Evolutionary conservation across 2,329 filamentous ascomycete genomes (phyloP).

Genomic region (Myrmaecium sp.): DNA sequence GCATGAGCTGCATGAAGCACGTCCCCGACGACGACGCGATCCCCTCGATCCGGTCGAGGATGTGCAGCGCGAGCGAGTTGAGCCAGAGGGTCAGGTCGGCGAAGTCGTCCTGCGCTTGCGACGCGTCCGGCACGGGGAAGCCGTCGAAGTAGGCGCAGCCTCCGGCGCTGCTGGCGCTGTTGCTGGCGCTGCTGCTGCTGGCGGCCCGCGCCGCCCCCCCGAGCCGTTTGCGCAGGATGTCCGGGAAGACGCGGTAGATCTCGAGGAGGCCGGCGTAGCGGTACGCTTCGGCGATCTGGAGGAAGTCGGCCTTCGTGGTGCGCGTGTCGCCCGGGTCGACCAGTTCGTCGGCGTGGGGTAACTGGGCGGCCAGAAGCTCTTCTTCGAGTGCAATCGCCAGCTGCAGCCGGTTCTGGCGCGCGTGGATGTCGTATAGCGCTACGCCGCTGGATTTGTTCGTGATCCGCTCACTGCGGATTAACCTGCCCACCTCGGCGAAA

Average conservation of each 20-base stretch:
- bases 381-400: slow-evolving; percentile 29
- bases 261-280: slow-evolving; percentile 36
- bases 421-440: slow-evolving; percentile 11
- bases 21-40: slow-evolving; percentile 36
- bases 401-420: slow-evolving; percentile 16
- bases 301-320: slow-evolving; percentile 35
- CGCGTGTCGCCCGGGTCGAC: slow-evolving; percentile 34
- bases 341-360: slow-evolving; percentile 30
- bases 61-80: slow-evolving; percentile 34
- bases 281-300: slow-evolving; percentile 36
- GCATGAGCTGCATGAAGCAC: slow-evolving; percentile 35
- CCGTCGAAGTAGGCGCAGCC: slow-evolving; percentile 1
- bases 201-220: slow-evolving; percentile 6
- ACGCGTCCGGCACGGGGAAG: slow-evolving; percentile 9
- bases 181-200: background rate
- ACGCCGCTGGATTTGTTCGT: background rate
- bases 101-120: slow-evolving; percentile 13
- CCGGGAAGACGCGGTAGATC: slow-evolving; percentile 37
- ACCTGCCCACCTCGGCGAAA: slow-evolving; percentile 28
- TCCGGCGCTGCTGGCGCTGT: slow-evolving; percentile 1
- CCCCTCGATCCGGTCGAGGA: slow-evolving; percentile 30
- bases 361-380: slow-evolving; percentile 28
- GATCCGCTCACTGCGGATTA: slow-evolving; percentile 21
- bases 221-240: slow-evolving; percentile 29
- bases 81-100: slow-evolving; percentile 25